Conservation (phyloP, 768 basidiomycete genomes). For the Sarcomyxa edulis region DNA sequence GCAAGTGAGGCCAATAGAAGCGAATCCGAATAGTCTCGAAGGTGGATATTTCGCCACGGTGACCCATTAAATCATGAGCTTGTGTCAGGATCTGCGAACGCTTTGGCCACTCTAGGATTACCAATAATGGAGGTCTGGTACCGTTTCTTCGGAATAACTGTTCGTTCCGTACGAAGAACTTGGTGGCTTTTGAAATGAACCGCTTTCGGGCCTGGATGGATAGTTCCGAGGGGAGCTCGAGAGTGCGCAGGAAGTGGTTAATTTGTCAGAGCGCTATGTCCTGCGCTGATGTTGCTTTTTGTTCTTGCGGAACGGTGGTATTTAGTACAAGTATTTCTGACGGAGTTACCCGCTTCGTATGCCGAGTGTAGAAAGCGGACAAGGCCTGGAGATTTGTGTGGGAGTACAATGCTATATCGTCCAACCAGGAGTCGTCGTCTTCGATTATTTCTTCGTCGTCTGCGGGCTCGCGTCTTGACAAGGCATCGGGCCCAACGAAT, state of each 20-base stretch:
- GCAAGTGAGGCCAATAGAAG: conserved; percentile 20
- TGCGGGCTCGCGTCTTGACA: conserved; percentile 21
- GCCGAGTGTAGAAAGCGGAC: too few species aligned
- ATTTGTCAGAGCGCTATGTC: conserved; percentile 4
- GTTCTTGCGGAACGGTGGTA: too few species aligned
- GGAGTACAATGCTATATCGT: neutral
- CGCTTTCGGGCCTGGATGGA: neutral
- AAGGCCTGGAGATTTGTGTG: neutral
- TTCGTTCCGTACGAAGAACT: conserved; percentile 8
- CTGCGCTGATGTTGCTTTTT: neutral
- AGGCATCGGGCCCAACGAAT: conserved; percentile 30
- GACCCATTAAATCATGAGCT: conserved; percentile 16
- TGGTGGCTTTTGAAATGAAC: conserved; percentile 8
- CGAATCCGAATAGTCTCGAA: conserved; percentile 3
- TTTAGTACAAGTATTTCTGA: too few species aligned
- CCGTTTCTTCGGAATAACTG: conserved; percentile 8
- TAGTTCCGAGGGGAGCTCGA: conserved; percentile 5
- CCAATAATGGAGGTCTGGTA: neutral
- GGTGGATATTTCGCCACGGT: conserved; percentile 13
- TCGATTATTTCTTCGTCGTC: conserved; percentile 15
- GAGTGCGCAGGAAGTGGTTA: conserved; percentile 9
- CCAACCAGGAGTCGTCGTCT: conserved; percentile 8
- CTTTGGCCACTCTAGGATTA: conserved; percentile 9
- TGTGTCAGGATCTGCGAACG: conserved; percentile 4
- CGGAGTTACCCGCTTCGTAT: too few species aligned